These are phyloP conservation scores for Chlorella ohadii DNA, from an alignment of 139 green algal species.

Conservation along the genomic window DNA sequence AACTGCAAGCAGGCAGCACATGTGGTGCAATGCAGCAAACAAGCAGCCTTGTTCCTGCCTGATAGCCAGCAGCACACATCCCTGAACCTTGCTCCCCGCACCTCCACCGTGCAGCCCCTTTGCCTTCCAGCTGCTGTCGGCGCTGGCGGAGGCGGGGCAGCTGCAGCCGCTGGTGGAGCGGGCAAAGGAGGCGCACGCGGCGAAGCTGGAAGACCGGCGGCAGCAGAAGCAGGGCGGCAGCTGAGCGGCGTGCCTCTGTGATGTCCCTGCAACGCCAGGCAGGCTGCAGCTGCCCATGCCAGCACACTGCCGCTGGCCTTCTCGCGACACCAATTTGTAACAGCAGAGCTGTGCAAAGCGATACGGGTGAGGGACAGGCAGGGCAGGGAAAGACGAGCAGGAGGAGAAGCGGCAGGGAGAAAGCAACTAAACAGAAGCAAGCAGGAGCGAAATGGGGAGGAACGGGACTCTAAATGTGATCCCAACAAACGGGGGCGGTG, in stretches of 20 bases:
- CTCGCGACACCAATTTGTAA: neutral
- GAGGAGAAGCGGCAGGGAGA: too few species aligned
- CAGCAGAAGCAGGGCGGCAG: constrained; percentile 11
- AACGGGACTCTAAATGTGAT: too few species aligned
- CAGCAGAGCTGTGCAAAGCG: neutral
- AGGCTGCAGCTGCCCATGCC: neutral
- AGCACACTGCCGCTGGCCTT: neutral
- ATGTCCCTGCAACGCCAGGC: too few species aligned
- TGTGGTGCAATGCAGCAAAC: too few species aligned
- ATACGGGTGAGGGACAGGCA: neutral
- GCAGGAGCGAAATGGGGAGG: too few species aligned
- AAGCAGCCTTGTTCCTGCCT: neutral
- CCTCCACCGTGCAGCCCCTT: constrained; percentile 75
- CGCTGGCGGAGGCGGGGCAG: constrained; percentile 85
- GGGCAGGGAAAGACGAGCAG: neutral
- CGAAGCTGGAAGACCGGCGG: constrained; percentile 18
- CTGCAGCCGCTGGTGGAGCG: constrained; percentile 78
- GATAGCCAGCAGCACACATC: neutral
- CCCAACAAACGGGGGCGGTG: too few species aligned
- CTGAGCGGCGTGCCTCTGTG: neutral
- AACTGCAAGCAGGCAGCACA: too few species aligned
- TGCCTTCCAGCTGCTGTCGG: constrained; percentile 91
- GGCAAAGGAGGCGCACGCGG: constrained; percentile 42
- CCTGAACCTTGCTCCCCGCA: neutral
- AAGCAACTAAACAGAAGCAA: too few species aligned